A percentile compares a stretch with the other conserved stretches of the same genome.
Conservation (phyloP, 768 basidiomycete genomes). For the Tylopilus rubrobrunneus region DNA sequence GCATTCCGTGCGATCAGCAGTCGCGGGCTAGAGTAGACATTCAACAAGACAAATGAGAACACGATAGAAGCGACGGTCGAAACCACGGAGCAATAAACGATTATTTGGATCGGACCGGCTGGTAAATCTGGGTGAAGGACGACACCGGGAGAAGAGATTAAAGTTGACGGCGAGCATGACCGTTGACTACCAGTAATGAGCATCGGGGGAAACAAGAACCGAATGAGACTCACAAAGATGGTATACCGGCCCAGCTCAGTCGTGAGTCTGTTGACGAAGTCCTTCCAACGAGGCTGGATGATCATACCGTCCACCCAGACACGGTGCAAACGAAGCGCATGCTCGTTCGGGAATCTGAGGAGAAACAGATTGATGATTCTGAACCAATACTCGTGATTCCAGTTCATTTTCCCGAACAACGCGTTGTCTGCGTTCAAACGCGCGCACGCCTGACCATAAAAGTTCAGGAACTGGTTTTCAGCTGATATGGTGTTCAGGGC, state of each 20-base stretch:
- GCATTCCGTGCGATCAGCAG: background rate
- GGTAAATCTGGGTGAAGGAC: too few relatives aligned
- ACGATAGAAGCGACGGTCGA: slow-evolving; percentile 8
- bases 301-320: slow-evolving; percentile 11
- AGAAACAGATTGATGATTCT: background rate
- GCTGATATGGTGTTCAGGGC: background rate
- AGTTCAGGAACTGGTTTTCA: slow-evolving; percentile 14
- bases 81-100: slow-evolving; percentile 8
- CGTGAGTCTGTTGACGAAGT: slow-evolving; percentile 5
- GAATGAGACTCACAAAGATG: slow-evolving; percentile 13
- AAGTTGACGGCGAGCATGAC: slow-evolving; percentile 20
- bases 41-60: slow-evolving; percentile 13
- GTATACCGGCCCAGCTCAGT: slow-evolving; percentile 11
- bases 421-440: slow-evolving; percentile 13
- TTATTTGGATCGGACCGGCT: background rate
- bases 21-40: slow-evolving; percentile 9
- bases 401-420: slow-evolving; percentile 5
- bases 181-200: slow-evolving; percentile 6
- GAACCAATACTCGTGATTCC: slow-evolving; percentile 1
- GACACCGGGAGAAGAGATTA: too few relatives aligned
- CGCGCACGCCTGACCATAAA: slow-evolving; percentile 9
- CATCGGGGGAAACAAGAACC: too few relatives aligned
- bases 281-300: slow-evolving; percentile 12
- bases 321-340: slow-evolving; percentile 11
- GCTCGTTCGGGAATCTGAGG: slow-evolving; percentile 1